Conservation (phyloP, 768 basidiomycete genomes). For the Lactarius deliciosus region DNA sequence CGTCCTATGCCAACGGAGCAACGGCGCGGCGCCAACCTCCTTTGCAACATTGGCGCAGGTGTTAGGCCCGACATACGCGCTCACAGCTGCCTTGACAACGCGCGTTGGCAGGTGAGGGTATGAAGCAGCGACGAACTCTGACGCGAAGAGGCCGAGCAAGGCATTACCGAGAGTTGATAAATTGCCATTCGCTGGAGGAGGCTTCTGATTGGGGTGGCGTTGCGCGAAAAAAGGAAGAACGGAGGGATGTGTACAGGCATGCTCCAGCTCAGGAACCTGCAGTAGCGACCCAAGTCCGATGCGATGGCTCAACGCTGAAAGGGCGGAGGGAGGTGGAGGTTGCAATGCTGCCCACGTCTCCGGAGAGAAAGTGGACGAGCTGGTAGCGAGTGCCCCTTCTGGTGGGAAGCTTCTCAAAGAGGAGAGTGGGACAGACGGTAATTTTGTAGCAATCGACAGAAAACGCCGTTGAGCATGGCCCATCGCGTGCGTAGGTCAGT, state of each 20-base stretch:
- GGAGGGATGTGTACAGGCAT: slow-evolving; percentile 80
- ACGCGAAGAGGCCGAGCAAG: slow-evolving; percentile 84
- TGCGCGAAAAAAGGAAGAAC: slow-evolving; percentile 55
- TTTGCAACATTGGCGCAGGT: slow-evolving; percentile 83
- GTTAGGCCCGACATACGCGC: slow-evolving; percentile 85
- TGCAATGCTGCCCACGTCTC: slow-evolving; percentile 70
- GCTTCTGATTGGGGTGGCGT: slow-evolving; percentile 54
- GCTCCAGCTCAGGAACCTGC: slow-evolving; percentile 52
- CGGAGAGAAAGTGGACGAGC: slow-evolving; percentile 49
- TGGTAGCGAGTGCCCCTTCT: slow-evolving; percentile 44
- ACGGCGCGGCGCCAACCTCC: slow-evolving; percentile 75
- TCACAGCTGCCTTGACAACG: slow-evolving; percentile 87
- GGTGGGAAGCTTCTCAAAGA: slow-evolving; percentile 61
- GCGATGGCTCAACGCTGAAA: slow-evolving; percentile 74
- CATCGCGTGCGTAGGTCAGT: slow-evolving; percentile 40
- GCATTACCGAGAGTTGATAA: slow-evolving; percentile 80
- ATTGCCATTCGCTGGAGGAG: slow-evolving; percentile 68
- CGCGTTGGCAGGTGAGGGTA: slow-evolving; percentile 92
- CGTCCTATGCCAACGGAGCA: slow-evolving; percentile 79
- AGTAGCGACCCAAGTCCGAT: slow-evolving; percentile 67
- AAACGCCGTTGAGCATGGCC: slow-evolving; percentile 59
- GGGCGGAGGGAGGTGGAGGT: slow-evolving; percentile 67
- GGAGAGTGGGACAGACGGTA: slow-evolving; percentile 54
- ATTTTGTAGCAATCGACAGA: slow-evolving; percentile 47
- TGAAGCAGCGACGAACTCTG: slow-evolving; percentile 75